Base-by-base conservation (phyloP, 345 rosid genomes). In the Aquilaria yunnanensis region DNA sequence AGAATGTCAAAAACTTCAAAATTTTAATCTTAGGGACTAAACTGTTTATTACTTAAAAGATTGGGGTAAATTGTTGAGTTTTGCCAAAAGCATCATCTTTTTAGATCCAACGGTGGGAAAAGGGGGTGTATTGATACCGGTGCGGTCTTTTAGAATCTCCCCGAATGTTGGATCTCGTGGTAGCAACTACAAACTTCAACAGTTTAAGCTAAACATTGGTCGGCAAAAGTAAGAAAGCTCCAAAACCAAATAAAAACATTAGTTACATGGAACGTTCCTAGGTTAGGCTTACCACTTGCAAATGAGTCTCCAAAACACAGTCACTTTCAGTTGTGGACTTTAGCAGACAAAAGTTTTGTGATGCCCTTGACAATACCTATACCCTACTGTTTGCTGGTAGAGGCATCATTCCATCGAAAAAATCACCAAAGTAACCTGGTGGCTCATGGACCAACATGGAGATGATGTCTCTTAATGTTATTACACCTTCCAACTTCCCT, bases 381-480 rank as follows among this genome's bases (percentile, higher is more conserved):
- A 88, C 97, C 72, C 99, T 72, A 82, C 91, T 72, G 75, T 73
- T 85, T 12, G 60, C 61, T 0, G 99, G 99, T 43, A 88, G 73
- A 9, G 97, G 97, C 48, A 89, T 65, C 37, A 89, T 83, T 10
- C 96, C 96, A 46, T 95, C 96, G 49, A 95, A 95, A 85, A 95
- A 95, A 75, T 95, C 96, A 2, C 99, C 99, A 50, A 95, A 95
- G 70, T 95, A 94, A 62, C 96, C 96, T n/a, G 67, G 88, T 13
- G 99, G 99, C 68, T 94, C 97, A 11, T 94, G 90, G 51, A 88
- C 99, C 16, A 91, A 86, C 81, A 83, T 90, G 10, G 96, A 80
- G 57, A 94, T 88, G 54, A 94, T 89, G 81, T 91, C 99, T 66
- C 96, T 75, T 29, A 95, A 79, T 2, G 97, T 95, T 72, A 95